A percentile compares a stretch with the other conserved stretches of the same genome.
phyloP scores from a whole-genome alignment of 2,329 filamentous ascomycete genomes.

The Cordyceps javanica region DNA sequence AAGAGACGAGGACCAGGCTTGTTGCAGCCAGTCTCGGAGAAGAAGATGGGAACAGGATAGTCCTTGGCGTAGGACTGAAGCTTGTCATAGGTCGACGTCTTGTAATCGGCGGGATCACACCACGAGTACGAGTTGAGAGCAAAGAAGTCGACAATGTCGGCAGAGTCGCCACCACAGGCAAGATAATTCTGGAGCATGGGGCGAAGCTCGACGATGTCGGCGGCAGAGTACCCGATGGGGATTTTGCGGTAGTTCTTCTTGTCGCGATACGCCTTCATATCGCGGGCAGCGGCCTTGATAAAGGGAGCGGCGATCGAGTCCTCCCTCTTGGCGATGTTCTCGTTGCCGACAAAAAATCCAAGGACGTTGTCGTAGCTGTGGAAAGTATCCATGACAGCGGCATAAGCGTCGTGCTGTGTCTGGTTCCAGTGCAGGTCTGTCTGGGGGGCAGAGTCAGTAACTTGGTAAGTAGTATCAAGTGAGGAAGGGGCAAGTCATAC shows the following conservation, averaged over 20 bases:
- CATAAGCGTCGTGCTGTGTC: conserved; percentile 62
- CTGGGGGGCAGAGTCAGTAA: conserved; percentile 30
- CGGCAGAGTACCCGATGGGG: conserved; percentile 80
- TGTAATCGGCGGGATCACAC: conserved; percentile 57
- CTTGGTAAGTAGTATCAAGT: background rate
- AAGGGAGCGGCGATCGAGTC: conserved; percentile 66
- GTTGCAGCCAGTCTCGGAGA: conserved; percentile 86
- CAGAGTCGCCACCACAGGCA: conserved; percentile 65
- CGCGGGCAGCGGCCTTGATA: conserved; percentile 73
- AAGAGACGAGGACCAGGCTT: conserved; percentile 55
- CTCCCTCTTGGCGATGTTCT: conserved; percentile 63
- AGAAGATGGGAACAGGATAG: conserved; percentile 81
- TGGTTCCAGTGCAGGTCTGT: conserved; percentile 63
- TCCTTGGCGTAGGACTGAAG: conserved; percentile 61
- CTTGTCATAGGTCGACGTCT: conserved; percentile 60
- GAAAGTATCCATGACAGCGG: conserved; percentile 70
- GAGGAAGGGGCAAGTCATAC: conserved; percentile 25
- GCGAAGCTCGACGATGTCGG: conserved; percentile 67
- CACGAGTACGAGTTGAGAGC: conserved; percentile 80
- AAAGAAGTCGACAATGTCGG: conserved; percentile 75
- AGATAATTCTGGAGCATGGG: conserved; percentile 65
- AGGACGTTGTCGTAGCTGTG: conserved; percentile 72
- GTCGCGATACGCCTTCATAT: conserved; percentile 77
- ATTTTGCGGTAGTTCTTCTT: conserved; percentile 72
- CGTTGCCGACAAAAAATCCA: conserved; percentile 84